These are phyloP conservation scores for Hypoxylon sp. DNA, from an alignment of 2,329 filamentous ascomycete genomes.

Conservation along the genomic window DNA sequence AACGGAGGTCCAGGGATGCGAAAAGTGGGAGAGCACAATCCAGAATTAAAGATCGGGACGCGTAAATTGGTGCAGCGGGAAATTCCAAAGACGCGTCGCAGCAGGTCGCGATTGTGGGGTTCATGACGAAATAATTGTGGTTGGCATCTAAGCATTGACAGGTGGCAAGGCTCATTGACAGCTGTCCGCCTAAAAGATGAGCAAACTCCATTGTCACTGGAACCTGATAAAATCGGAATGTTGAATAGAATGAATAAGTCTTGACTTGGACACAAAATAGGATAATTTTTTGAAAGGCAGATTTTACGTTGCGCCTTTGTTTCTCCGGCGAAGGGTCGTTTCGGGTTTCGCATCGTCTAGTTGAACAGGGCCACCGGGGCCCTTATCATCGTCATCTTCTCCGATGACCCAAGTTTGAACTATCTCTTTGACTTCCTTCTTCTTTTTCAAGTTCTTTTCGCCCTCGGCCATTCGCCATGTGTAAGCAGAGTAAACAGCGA, in stretches of 20 bases:
- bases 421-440: conserved; percentile 76
- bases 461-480: conserved; percentile 77
- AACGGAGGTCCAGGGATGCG: neutral
- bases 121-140: neutral
- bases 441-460: conserved; percentile 70
- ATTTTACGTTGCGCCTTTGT: conserved; percentile 30
- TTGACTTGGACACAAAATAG: too few relatives aligned
- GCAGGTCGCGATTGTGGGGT: conserved; percentile 42
- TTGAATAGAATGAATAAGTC: too few relatives aligned
- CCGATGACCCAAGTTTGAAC: conserved; percentile 78
- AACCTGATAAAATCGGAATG: neutral
- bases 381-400: conserved; percentile 50
- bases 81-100: conserved; percentile 41
- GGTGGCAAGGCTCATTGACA: conserved; percentile 18
- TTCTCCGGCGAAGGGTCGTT: conserved; percentile 41
- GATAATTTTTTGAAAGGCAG: too few relatives aligned
- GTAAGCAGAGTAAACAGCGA: conserved; percentile 81
- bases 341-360: conserved; percentile 26
- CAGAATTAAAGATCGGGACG: conserved; percentile 14
- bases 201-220: too few relatives aligned
- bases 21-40: neutral
- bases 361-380: conserved; percentile 29
- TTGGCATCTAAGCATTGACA: conserved; percentile 6
- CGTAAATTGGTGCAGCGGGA: conserved; percentile 31
- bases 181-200: conserved; percentile 12